Percentiles rank a stretch among this genome's conserved stretches.
phyloP scores from a whole-genome alignment of 106 monocot genomes.

The Iris macrosiphon region DNA sequence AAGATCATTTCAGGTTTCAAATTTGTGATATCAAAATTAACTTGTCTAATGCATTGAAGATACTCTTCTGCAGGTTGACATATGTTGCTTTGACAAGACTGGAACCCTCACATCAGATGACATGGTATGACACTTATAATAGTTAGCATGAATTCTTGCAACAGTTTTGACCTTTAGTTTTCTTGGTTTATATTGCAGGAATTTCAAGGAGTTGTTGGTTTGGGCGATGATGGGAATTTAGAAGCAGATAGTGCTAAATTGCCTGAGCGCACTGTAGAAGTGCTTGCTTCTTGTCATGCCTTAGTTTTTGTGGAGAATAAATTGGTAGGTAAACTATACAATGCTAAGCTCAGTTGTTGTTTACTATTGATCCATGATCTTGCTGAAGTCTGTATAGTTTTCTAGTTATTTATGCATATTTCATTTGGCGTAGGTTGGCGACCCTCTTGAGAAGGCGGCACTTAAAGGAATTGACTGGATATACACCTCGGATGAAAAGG shows the following conservation, averaged over 20 bases:
- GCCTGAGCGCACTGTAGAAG: conserved; percentile 55
- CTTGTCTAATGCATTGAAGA: background rate
- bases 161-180: background rate
- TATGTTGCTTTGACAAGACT: conserved; percentile 99
- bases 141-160: background rate
- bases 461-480: conserved; percentile 96
- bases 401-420: background rate
- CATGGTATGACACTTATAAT: conserved; percentile 51
- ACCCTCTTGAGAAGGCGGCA: conserved; percentile 99
- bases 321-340: conserved; percentile 43
- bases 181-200: conserved; percentile 50
- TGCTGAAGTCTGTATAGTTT: background rate
- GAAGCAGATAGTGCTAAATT: conserved; percentile 75
- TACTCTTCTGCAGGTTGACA: conserved; percentile 77
- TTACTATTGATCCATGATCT: too few relatives aligned
- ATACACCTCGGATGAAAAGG: conserved; percentile 98
- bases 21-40: background rate
- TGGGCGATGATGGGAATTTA: conserved; percentile 42
- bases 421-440: conserved; percentile 63
- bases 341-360: background rate
- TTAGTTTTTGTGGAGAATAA: conserved; percentile 98
- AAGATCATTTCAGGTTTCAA: background rate
- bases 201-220: conserved; percentile 76
- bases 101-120: conserved; percentile 99
- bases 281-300: conserved; percentile 91